Percentiles rank a stretch among this genome's conserved stretches.
Conservation (phyloP, 2,329 filamentous ascomycete genomes). For the Paecilomyces formosus region DNA sequence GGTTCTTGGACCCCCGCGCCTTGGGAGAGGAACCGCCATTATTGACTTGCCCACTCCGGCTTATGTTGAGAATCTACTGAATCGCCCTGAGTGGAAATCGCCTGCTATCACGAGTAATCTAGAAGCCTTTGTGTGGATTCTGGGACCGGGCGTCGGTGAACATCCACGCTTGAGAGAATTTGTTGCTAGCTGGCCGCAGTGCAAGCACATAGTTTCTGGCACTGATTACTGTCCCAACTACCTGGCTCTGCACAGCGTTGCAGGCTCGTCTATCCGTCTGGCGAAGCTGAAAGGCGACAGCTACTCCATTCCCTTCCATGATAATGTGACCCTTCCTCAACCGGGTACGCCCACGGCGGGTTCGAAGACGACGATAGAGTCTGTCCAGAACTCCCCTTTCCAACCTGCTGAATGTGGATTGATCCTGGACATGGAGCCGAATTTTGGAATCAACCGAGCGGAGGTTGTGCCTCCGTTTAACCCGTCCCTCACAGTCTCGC, state of each 20-base stretch:
- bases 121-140: conserved; percentile 68
- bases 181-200: conserved; percentile 52
- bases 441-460: conserved; percentile 28
- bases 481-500: conserved; percentile 10
- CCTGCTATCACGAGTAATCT: conserved; percentile 60
- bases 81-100: conserved; percentile 64
- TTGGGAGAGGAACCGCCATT: conserved; percentile 68
- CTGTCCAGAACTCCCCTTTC: conserved; percentile 15
- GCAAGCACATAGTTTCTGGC: conserved; percentile 73
- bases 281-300: conserved; percentile 64
- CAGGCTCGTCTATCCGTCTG: conserved; percentile 60
- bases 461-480: conserved; percentile 22
- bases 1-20: conserved; percentile 63
- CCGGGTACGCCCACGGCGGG: conserved; percentile 13
- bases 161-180: conserved; percentile 61
- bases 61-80: conserved; percentile 64
- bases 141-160: conserved; percentile 60
- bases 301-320: conserved; percentile 62
- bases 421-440: conserved; percentile 39
- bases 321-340: conserved; percentile 47
- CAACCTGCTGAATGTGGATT: conserved; percentile 34
- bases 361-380: conserved; percentile 7
- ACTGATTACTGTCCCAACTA: conserved; percentile 68
- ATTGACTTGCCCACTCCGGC: conserved; percentile 66
- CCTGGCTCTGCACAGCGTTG: conserved; percentile 60